Percentiles rank a stretch among this genome's conserved stretches.
phyloP scores from a whole-genome alignment of 148 eudicot species.

The Vaccinium vitisidaea region DNA sequence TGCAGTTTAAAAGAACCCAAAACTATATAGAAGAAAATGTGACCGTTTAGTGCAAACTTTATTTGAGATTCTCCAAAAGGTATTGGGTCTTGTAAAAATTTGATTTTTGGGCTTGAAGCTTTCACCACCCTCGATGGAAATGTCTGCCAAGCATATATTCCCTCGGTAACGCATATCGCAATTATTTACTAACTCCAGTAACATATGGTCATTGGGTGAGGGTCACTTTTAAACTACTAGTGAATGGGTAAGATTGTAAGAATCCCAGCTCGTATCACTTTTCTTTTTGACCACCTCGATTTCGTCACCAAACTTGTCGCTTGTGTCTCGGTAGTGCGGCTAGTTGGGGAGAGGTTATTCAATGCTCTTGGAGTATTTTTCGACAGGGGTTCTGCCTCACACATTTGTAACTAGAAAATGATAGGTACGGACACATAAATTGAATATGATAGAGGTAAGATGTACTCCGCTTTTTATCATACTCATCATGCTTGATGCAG shows the following conservation, averaged over 20 bases:
- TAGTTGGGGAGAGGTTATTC: neutral
- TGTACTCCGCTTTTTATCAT: neutral
- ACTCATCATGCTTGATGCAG: neutral
- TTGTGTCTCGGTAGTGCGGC: neutral
- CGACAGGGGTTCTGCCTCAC: neutral
- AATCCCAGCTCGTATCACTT: neutral
- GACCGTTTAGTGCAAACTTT: neutral
- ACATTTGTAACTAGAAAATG: neutral
- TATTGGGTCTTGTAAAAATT: neutral
- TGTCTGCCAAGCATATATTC: neutral
- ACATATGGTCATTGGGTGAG: neutral
- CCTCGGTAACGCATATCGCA: neutral
- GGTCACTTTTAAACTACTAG: too few species aligned
- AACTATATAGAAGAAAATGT: neutral
- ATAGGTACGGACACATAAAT: too few species aligned
- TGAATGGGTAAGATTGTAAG: neutral
- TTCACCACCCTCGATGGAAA: slow-evolving; percentile 7
- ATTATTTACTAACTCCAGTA: neutral
- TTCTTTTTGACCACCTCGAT: neutral
- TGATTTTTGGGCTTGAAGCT: neutral
- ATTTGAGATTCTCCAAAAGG: neutral
- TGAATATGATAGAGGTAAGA: neutral
- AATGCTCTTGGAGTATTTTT: neutral
- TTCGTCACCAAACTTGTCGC: neutral
- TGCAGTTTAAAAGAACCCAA: neutral